Conservation (phyloP, 768 basidiomycete species). For the Pleurotus pulmonarius region DNA sequence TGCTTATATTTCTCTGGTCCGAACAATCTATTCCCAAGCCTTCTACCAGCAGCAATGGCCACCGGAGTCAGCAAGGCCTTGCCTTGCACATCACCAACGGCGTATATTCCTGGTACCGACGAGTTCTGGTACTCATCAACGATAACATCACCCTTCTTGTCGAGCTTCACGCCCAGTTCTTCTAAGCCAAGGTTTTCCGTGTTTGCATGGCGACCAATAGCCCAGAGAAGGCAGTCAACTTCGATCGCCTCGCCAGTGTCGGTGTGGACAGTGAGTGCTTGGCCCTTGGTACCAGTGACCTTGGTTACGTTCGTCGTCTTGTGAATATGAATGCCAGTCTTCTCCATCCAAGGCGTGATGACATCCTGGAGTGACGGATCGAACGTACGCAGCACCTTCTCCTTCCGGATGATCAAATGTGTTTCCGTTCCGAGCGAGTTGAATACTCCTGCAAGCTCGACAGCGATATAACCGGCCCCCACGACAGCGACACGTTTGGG, state of each 20-base stretch:
- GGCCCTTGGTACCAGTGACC: conserved; percentile 72
- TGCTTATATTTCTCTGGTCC: conserved; percentile 83
- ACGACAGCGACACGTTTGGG: conserved; percentile 92
- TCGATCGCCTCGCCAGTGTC: conserved; percentile 74
- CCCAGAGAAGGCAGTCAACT: conserved; percentile 89
- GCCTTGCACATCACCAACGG: conserved; percentile 92
- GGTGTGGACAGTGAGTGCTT: conserved; percentile 71
- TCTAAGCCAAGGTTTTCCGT: conserved; percentile 79
- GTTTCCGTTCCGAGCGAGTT: conserved; percentile 89
- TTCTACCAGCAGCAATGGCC: conserved; percentile 92
- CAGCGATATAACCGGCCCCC: conserved; percentile 97
- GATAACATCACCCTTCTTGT: conserved; percentile 77
- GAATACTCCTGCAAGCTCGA: conserved; percentile 94
- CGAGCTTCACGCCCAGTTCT: conserved; percentile 68
- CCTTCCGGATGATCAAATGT: conserved; percentile 86
- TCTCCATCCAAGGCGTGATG: conserved; percentile 87
- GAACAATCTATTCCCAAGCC: conserved; percentile 86
- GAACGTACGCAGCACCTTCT: conserved; percentile 90
- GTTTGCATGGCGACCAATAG: conserved; percentile 83
- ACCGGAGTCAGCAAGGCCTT: conserved; percentile 94
- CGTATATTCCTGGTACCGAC: conserved; percentile 61
- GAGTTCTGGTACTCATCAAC: conserved; percentile 94
- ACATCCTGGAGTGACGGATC: conserved; percentile 83
- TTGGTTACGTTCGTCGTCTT: conserved; percentile 69
- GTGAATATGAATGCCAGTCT: conserved; percentile 90